Conservation (phyloP, 768 basidiomycete genomes). For the Floccularia luteovirens region DNA sequence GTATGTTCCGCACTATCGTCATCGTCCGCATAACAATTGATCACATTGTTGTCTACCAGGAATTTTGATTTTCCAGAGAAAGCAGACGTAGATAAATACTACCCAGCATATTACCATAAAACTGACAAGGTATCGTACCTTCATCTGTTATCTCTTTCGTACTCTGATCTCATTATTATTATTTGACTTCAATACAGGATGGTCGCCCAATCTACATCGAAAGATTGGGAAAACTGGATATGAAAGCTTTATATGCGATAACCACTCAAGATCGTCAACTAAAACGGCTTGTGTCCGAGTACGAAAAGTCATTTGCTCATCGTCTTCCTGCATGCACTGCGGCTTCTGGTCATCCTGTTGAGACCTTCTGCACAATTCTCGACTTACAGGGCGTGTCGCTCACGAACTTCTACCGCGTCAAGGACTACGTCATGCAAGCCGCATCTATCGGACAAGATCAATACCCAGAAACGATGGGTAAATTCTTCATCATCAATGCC, state of each 20-base stretch:
- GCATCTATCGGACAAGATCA: slow-evolving; percentile 80
- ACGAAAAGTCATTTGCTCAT: slow-evolving; percentile 79
- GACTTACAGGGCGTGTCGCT: slow-evolving; percentile 73
- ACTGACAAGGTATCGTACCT: slow-evolving; percentile 67
- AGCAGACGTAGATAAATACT: slow-evolving; percentile 79
- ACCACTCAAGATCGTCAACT: slow-evolving; percentile 88
- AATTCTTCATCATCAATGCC: slow-evolving; percentile 98
- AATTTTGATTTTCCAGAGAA: slow-evolving; percentile 86
- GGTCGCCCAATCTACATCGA: slow-evolving; percentile 96
- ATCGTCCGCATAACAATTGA: slow-evolving; percentile 1
- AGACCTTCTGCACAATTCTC: slow-evolving; percentile 96
- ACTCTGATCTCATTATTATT: background rate
- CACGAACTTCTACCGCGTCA: slow-evolving; percentile 82
- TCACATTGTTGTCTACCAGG: slow-evolving; percentile 24
- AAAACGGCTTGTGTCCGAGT: slow-evolving; percentile 84
- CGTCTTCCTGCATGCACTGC: slow-evolving; percentile 76
- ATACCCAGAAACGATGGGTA: slow-evolving; percentile 94
- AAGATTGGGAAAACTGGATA: slow-evolving; percentile 83
- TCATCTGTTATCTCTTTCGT: background rate
- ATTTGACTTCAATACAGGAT: slow-evolving; percentile 64
- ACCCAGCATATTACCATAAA: slow-evolving; percentile 96
- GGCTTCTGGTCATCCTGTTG: slow-evolving; percentile 77
- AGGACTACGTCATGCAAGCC: slow-evolving; percentile 80
- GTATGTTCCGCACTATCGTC: slow-evolving; percentile 29
- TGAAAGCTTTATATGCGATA: slow-evolving; percentile 69